A percentile compares a stretch with the other conserved stretches of the same genome.
Conservation (phyloP, 208 protist species). For the Crithidia fasciculata region DNA sequence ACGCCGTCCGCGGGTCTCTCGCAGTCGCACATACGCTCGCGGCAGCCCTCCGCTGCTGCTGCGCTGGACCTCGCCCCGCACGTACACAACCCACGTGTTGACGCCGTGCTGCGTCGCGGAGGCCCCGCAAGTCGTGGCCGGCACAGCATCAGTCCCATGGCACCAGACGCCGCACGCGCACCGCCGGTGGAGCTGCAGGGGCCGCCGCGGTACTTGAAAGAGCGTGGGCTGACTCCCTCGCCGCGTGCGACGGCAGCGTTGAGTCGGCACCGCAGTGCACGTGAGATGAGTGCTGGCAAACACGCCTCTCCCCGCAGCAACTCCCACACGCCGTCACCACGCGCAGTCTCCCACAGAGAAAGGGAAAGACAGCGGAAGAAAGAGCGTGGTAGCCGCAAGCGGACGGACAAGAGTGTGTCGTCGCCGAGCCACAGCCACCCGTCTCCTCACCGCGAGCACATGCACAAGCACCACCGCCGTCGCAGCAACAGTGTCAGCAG, state of each 20-base stretch:
- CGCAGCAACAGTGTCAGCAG: too few species aligned
- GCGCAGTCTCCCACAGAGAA: neutral
- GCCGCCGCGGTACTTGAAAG: conserved; percentile 37
- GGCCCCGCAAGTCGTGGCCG: conserved; percentile 34
- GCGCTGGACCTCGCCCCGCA: neutral
- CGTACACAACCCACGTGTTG: conserved; percentile 6
- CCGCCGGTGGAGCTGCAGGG: conserved; percentile 39
- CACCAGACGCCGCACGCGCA: conserved; percentile 31
- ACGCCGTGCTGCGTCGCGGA: conserved; percentile 23
- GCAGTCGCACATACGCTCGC: neutral
- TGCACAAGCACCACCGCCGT: neutral
- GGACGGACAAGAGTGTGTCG: neutral
- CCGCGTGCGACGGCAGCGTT: neutral
- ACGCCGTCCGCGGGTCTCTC: neutral
- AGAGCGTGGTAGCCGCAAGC: neutral
- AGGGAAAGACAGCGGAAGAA: neutral
- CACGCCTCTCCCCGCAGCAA: neutral
- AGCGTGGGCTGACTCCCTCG: conserved; percentile 27
- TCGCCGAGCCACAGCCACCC: neutral
- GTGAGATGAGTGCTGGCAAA: neutral
- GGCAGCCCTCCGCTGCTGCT: conserved; percentile 1
- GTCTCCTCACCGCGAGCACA: neutral
- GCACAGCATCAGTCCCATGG: conserved; percentile 42
- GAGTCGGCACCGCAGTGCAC: neutral
- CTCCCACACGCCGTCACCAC: conserved; percentile 2